A percentile compares a stretch with the other conserved stretches of the same genome.
Evolutionary conservation across 768 basidiomycete species (phyloP).

Genomic region (Coprinellus micaceus): DNA sequence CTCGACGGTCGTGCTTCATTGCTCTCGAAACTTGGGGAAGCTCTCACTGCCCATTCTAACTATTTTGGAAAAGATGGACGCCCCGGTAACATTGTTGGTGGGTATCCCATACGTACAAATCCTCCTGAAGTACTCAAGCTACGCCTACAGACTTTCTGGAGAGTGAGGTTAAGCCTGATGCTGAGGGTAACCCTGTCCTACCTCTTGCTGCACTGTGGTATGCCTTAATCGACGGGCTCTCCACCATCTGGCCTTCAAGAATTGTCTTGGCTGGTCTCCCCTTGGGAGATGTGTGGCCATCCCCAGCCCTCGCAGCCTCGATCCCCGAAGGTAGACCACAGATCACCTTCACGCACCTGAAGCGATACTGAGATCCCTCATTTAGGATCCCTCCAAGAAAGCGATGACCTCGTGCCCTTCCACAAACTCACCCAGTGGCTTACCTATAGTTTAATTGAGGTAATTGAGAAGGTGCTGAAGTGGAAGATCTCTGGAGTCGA

Average conservation of each 20-base stretch:
- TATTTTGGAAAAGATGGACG: conserved; percentile 74
- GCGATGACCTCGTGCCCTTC: conserved; percentile 82
- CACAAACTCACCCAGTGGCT: conserved; percentile 96
- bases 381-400: conserved; percentile 34
- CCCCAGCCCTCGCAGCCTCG: conserved; percentile 43
- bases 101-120: conserved; percentile 10
- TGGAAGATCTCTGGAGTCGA: conserved; percentile 84
- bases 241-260: conserved; percentile 87
- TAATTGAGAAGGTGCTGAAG: conserved; percentile 68
- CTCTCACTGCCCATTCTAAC: conserved; percentile 58
- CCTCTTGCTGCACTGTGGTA: conserved; percentile 79
- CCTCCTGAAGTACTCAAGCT: neutral
- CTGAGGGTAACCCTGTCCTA: conserved; percentile 40
- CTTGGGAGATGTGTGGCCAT: conserved; percentile 95
- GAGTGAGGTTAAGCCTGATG: conserved; percentile 43
- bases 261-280: conserved; percentile 60
- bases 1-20: conserved; percentile 82
- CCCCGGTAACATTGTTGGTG: conserved; percentile 82
- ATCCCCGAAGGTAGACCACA: conserved; percentile 7
- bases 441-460: conserved; percentile 84
- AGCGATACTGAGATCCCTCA: no score
- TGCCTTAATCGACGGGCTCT: conserved; percentile 75
- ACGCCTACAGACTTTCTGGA: conserved; percentile 61
- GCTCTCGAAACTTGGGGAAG: conserved; percentile 66
- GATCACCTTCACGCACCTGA: neutral